Evolutionary conservation across 2,329 filamentous ascomycete genomes (phyloP), one percentile per base, ranked within the genome.

Genomic region (Capronia americana): DNA sequence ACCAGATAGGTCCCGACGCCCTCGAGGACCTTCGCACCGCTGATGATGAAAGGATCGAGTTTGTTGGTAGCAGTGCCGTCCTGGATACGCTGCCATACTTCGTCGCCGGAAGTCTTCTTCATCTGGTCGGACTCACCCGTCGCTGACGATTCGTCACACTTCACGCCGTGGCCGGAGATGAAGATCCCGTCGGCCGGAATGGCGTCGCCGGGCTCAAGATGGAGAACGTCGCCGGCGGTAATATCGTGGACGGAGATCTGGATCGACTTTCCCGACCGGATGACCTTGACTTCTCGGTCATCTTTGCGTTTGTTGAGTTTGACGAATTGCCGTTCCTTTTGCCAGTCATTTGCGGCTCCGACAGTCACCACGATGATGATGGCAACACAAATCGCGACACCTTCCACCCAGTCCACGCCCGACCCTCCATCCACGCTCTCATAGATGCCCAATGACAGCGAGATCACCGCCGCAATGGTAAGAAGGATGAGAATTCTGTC

Each of bases 1-100:
- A 89, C 87, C 77, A 93, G 82, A 73, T 88, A 93, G 1, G 88
- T 92, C 12, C 90, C 90, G 8, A 92, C 86, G 53, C 90, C 90
- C 75, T 92, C 90, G 79, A 92, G 89, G 65, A 92, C 89, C 69
- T 90, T 90, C 60, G 88, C 85, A 34, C 90, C 93, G 32, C 93
- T 97, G 71, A 96, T 91, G 73, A 97, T 86, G 73, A 90, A 91
- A 1, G 88, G 88, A 67, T 91, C 88, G 3, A 89, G 78, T 56
- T 87, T 85, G 66, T 82, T 84, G 4, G 80, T 79, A 23, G 81
- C 82, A 12, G 79, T 81, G 17, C 86, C 82, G 8, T 83, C 80
- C 57, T 85, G 79, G 30, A 90, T 80, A 2, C 82, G 80, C 46
- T 83, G 79, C 79, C 84, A 87, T 44, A 87, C 87, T 67, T 87